Evolutionary conservation across 768 basidiomycete genomes (phyloP).

Genomic region (Pleurotus platypus): DNA sequence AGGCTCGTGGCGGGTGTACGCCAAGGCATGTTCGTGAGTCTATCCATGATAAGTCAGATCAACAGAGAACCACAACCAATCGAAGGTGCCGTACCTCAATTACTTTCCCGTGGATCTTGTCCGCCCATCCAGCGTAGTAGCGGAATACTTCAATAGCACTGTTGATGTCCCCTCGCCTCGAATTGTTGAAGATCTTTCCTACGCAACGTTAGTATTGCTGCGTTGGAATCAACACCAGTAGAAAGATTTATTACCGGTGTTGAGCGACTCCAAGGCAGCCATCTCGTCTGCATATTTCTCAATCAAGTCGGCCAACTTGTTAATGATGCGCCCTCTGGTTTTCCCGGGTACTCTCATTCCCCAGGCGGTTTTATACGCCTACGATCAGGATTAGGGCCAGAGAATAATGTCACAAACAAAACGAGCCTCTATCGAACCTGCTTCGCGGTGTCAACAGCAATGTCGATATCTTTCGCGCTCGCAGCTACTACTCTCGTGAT

Average conservation of each 20-base stretch:
- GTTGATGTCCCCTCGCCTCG: constrained; percentile 46
- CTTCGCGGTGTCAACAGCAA: constrained; percentile 66
- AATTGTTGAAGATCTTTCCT: constrained; percentile 54
- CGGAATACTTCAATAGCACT: constrained; percentile 47
- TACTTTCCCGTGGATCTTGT: constrained; percentile 76
- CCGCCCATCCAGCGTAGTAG: constrained; percentile 91
- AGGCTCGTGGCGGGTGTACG: constrained; percentile 70
- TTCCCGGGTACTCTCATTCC: constrained; percentile 56
- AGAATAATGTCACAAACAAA: constrained; percentile 25
- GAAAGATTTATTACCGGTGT: constrained; percentile 46
- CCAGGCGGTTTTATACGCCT: constrained; percentile 58
- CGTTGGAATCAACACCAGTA: constrained; percentile 4
- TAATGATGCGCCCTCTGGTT: constrained; percentile 51
- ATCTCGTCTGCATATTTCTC: constrained; percentile 60
- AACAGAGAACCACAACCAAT: constrained; percentile 16
- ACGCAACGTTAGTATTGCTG: neutral
- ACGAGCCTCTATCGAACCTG: constrained; percentile 27
- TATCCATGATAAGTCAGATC: constrained; percentile 20
- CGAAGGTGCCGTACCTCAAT: constrained; percentile 43
- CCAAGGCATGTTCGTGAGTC: constrained; percentile 53
- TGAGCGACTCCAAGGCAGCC: constrained; percentile 70
- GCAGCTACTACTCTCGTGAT: constrained; percentile 58
- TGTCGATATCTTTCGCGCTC: constrained; percentile 68
- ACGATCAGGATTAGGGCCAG: constrained; percentile 21
- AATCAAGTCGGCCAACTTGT: constrained; percentile 62